These are phyloP conservation scores for Colletotrichum camelliae DNA, from an alignment of 2,329 filamentous ascomycete genomes.

Conservation along the genomic window DNA sequence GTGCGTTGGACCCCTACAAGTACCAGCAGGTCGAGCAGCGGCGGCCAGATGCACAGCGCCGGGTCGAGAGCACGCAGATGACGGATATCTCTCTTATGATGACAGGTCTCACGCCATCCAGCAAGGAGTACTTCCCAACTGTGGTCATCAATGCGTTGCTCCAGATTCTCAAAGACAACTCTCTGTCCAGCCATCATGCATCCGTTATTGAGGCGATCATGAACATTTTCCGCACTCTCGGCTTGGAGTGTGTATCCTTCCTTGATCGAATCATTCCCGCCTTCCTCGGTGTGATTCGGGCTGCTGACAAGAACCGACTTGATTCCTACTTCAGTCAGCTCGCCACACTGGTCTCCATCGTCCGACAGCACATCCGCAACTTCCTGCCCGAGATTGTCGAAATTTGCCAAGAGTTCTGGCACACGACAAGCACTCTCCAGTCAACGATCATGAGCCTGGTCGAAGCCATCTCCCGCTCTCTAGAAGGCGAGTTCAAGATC, in stretches of 20 bases:
- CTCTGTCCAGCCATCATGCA: conserved; percentile 88
- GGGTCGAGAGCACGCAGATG: conserved; percentile 67
- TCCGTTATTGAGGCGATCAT: conserved; percentile 97
- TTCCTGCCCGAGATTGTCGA: conserved; percentile 87
- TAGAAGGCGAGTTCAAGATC: conserved; percentile 98
- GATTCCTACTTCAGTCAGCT: conserved; percentile 99
- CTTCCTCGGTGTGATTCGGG: conserved; percentile 87
- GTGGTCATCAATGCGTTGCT: conserved; percentile 97
- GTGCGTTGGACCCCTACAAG: conserved; percentile 94
- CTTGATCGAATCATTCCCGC: conserved; percentile 93
- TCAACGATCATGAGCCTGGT: conserved; percentile 90
- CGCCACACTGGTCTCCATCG: conserved; percentile 90
- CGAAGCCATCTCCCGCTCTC: conserved; percentile 89
- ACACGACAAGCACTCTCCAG: conserved; percentile 79
- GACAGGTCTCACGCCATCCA: conserved; percentile 94
- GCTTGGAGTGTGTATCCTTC: conserved; percentile 94
- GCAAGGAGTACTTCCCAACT: conserved; percentile 97
- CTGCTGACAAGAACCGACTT: conserved; percentile 76
- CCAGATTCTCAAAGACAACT: conserved; percentile 89
- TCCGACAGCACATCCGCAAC: conserved; percentile 93
- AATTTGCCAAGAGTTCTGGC: conserved; percentile 90
- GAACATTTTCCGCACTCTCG: conserved; percentile 97
- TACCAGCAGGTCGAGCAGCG: conserved; percentile 94
- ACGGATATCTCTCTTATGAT: conserved; percentile 98
- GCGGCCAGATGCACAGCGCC: conserved; percentile 79